These are phyloP conservation scores for Corylus avellana DNA, from an alignment of 306 rosid genomes.

Conservation along the genomic window DNA sequence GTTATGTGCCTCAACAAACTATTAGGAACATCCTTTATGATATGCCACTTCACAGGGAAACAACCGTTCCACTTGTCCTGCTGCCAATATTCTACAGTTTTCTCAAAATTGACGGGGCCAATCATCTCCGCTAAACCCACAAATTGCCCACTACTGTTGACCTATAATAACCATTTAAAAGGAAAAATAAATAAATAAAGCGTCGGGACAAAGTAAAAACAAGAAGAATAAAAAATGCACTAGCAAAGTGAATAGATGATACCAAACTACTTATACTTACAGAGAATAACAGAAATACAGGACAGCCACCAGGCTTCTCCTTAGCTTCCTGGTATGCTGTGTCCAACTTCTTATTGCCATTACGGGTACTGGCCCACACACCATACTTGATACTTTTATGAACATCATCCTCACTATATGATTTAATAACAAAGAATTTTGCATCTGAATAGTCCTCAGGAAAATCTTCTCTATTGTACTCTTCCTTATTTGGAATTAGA, in stretches of 20 bases:
- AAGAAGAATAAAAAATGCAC: background rate
- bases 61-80: constrained; percentile 66
- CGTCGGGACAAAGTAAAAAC: constrained; percentile 13
- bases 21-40: constrained; percentile 55
- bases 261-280: constrained; percentile 26
- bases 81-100: constrained; percentile 48
- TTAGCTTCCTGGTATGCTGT: constrained; percentile 47
- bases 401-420: constrained; percentile 60
- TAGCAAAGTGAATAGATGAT: background rate
- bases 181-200: background rate
- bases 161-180: constrained; percentile 30
- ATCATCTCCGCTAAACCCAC: constrained; percentile 62
- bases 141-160: constrained; percentile 57
- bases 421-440: constrained; percentile 48
- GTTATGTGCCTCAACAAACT: constrained; percentile 44
- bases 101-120: constrained; percentile 49
- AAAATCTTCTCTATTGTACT: constrained; percentile 38
- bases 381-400: constrained; percentile 57
- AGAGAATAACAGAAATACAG: constrained; percentile 53
- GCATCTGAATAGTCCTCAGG: constrained; percentile 44
- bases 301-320: constrained; percentile 46
- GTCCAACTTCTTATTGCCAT: constrained; percentile 51
- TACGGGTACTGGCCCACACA: constrained; percentile 62
- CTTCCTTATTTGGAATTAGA: constrained; percentile 33
- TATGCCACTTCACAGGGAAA: constrained; percentile 58